Base-by-base conservation (phyloP, 2,329 filamentous ascomycete genomes). In the Colletotrichum plurivorum region DNA sequence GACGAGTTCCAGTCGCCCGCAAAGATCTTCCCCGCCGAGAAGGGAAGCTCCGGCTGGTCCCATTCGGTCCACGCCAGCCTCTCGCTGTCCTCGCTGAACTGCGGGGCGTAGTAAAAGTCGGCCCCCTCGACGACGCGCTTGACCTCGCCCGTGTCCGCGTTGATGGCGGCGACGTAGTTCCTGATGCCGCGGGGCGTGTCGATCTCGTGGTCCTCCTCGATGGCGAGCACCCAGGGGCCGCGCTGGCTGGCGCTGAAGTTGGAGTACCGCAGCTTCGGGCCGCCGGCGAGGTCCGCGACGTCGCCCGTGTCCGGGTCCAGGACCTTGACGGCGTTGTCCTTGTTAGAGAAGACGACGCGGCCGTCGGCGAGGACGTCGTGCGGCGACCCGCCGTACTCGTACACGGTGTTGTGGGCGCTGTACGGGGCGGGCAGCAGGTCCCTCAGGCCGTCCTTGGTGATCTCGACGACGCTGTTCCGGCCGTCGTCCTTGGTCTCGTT, bases 31-130 rank as follows among this genome's bases (percentile, higher is more conserved):
- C 81, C 82, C 1, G 82, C 81, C 1, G 82, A 82, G 78, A 86
- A 89, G 0, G 85, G 84, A 77, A 89, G 82, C 56, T 85, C 80
- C 0, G 86, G 87, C 71, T 88, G 85, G 18, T 84, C 77, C 87
- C 87, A 89, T 67, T 88, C 83, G 13, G 85, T 77, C 86, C 87
- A 89, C n/a, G 77, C 80, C 27, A 88, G 71, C 57, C 79, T 81
- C 7, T 75, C 78, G 1, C 85, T 84, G 69, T 85, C 81, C 0
- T 76, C 79, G 67, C 81, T 85, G 71, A 85, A 88, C 16, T 81
- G 81, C 0, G 87, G 85, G 22, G 82, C 80, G 22, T 81, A 83
- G 73, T 88, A 88, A 59, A 89, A 89, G 72, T 89, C 87, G 3
- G 84, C 82, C 0, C 82, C 84, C 5, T 78, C 69, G 0, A 80